Evolutionary conservation across 495 filamentous ascomycete species (phyloP).

Genomic region (Penicillium maclennaniae): DNA sequence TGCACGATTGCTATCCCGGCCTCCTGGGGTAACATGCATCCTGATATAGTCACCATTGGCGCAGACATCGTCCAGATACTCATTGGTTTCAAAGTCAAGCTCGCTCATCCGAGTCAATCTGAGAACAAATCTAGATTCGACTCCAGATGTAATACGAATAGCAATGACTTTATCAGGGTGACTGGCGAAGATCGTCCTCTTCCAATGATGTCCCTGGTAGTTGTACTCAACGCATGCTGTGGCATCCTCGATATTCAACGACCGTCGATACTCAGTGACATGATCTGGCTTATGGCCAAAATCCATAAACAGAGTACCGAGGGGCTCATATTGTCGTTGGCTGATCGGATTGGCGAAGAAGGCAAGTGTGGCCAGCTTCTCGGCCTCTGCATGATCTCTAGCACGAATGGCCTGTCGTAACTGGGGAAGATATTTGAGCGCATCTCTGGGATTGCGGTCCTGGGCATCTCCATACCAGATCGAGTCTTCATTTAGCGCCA

Average conservation of each 20-base stretch:
- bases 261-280: slow-evolving; percentile 39
- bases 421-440: slow-evolving; percentile 30
- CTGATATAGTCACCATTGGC: slow-evolving; percentile 24
- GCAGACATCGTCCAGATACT: slow-evolving; percentile 35
- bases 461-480: slow-evolving; percentile 50
- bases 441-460: slow-evolving; percentile 39
- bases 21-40: slow-evolving; percentile 41
- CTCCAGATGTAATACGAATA: slow-evolving; percentile 33
- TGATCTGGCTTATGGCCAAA: slow-evolving; percentile 34
- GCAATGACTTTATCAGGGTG: slow-evolving; percentile 42
- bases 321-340: slow-evolving; percentile 46
- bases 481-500: slow-evolving; percentile 53
- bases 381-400: slow-evolving; percentile 40
- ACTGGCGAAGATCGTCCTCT: slow-evolving; percentile 38
- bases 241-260: slow-evolving; percentile 39
- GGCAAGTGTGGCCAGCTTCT: slow-evolving; percentile 32
- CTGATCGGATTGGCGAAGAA: slow-evolving; percentile 44
- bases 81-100: slow-evolving; percentile 37
- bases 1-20: slow-evolving; percentile 28
- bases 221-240: slow-evolving; percentile 37
- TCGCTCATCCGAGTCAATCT: slow-evolving; percentile 33
- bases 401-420: slow-evolving; percentile 40
- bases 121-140: slow-evolving; percentile 22
- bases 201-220: slow-evolving; percentile 24
- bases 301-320: slow-evolving; percentile 43